Conservation (phyloP, 305 asterid species). For the Fraxinus sp. region DNA sequence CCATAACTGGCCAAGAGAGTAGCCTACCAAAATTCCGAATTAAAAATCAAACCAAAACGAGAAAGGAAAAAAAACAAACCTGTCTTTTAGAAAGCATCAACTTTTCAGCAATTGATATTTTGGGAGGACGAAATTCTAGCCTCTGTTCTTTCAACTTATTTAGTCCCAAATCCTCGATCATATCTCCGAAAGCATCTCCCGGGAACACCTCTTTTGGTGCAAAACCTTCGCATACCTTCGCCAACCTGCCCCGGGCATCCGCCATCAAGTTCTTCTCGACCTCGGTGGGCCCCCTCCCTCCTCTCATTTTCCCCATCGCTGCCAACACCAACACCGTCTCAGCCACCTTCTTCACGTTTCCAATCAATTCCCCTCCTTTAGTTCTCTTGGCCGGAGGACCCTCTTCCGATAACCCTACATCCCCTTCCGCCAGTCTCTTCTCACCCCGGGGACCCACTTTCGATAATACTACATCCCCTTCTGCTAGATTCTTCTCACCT, state of each 20-base stretch:
- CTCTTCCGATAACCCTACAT: constrained; percentile 33
- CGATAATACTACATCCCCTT: constrained; percentile 39
- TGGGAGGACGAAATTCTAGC: constrained; percentile 75
- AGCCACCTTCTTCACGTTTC: constrained; percentile 61
- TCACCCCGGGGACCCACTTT: constrained; percentile 31
- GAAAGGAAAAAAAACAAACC: constrained; percentile 42
- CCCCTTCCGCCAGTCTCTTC: constrained; percentile 56
- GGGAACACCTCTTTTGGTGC: constrained; percentile 94
- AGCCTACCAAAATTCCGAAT: neutral
- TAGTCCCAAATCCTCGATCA: constrained; percentile 90
- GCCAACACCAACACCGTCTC: constrained; percentile 84
- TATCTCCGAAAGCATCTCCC: constrained; percentile 63
- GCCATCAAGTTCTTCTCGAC: constrained; percentile 75
- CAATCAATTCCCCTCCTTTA: constrained; percentile 29
- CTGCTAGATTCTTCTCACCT: constrained; percentile 57
- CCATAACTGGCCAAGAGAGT: neutral
- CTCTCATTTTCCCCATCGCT: constrained; percentile 93
- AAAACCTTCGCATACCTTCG: constrained; percentile 65
- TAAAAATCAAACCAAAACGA: neutral
- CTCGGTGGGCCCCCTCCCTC: constrained; percentile 72
- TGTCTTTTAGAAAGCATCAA: constrained; percentile 63
- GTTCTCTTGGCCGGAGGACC: constrained; percentile 30
- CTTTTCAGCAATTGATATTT: constrained; percentile 78
- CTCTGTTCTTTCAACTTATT: constrained; percentile 66
- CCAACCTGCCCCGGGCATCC: constrained; percentile 65